Conservation (phyloP, 495 filamentous ascomycete species). For the Bacidia gigantensis region DNA sequence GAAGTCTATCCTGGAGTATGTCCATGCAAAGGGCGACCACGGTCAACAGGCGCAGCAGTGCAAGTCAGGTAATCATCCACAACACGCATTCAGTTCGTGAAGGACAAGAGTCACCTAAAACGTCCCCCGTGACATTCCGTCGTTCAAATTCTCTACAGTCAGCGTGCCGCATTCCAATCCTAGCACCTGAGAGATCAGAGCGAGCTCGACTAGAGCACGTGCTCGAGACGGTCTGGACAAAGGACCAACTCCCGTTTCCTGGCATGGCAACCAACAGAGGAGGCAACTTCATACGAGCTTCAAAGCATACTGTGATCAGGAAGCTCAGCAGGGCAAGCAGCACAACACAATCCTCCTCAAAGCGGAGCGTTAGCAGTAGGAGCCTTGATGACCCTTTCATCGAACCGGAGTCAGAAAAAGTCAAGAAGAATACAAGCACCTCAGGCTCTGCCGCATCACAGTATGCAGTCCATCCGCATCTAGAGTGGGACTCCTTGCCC, state of each 20-base stretch:
- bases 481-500: neutral
- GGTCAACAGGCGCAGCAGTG: constrained; percentile 44
- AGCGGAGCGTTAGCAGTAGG: neutral
- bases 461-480: neutral
- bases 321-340: constrained; percentile 67
- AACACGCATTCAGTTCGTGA: constrained; percentile 67
- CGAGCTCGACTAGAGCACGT: constrained; percentile 62
- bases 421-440: neutral
- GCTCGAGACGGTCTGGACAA: constrained; percentile 71
- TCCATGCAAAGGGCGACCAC: constrained; percentile 69
- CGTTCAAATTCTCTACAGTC: constrained; percentile 59
- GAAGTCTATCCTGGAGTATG: constrained; percentile 58
- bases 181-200: constrained; percentile 56
- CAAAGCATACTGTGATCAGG: constrained; percentile 66
- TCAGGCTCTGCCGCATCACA: neutral
- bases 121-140: constrained; percentile 38
- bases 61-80: constrained; percentile 71
- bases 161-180: constrained; percentile 42
- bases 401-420: neutral
- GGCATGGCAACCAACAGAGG: constrained; percentile 58
- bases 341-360: constrained; percentile 32
- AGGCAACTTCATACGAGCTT: constrained; percentile 51
- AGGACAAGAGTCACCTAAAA: constrained; percentile 22
- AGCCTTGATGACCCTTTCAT: neutral
- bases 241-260: constrained; percentile 71